Percentiles rank a stretch among this genome's conserved stretches.
Evolutionary conservation across 768 basidiomycete species (phyloP).

Genomic region (Xerocomus potaroensis): DNA sequence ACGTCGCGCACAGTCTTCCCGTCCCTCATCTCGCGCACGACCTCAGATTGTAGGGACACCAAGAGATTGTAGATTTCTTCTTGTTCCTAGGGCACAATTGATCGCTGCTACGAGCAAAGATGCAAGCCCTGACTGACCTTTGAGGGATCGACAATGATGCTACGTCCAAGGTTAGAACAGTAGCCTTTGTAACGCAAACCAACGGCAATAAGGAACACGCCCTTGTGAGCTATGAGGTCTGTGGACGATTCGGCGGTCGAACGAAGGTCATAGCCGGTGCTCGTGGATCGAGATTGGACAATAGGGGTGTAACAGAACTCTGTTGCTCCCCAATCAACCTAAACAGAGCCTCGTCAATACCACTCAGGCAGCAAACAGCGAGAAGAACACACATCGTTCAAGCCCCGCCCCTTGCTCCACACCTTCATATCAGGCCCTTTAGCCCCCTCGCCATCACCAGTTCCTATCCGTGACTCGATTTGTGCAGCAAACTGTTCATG

Average conservation of each 20-base stretch:
- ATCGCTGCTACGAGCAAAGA: not conserved
- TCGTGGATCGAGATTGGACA: slow-evolving; percentile 87
- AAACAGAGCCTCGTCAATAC: slow-evolving; percentile 7
- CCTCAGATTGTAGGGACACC: slow-evolving; percentile 69
- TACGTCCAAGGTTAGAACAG: slow-evolving; percentile 88
- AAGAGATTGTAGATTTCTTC: slow-evolving; percentile 82
- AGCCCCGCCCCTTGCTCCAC: slow-evolving; percentile 75
- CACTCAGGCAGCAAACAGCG: not conserved
- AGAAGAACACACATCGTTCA: slow-evolving; percentile 60
- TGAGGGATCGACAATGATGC: slow-evolving; percentile 92
- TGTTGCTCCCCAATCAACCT: slow-evolving; percentile 87
- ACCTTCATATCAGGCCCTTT: slow-evolving; percentile 91
- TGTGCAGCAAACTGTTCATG: slow-evolving; percentile 83
- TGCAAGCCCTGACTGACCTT: slow-evolving; percentile 43
- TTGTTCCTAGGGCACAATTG: slow-evolving; percentile 62
- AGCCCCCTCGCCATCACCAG: slow-evolving; percentile 53
- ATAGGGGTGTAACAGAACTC: slow-evolving; percentile 96
- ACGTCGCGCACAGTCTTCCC: slow-evolving; percentile 73
- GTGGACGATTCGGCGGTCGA: slow-evolving; percentile 82
- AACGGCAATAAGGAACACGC: slow-evolving; percentile 82
- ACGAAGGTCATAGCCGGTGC: slow-evolving; percentile 81
- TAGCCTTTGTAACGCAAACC: slow-evolving; percentile 93
- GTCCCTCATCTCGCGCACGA: slow-evolving; percentile 73
- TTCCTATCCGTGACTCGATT: slow-evolving; percentile 85
- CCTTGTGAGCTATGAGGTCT: slow-evolving; percentile 80